phyloP scores from a whole-genome alignment of 129 eudicot species.

The Sambucus nigra region DNA sequence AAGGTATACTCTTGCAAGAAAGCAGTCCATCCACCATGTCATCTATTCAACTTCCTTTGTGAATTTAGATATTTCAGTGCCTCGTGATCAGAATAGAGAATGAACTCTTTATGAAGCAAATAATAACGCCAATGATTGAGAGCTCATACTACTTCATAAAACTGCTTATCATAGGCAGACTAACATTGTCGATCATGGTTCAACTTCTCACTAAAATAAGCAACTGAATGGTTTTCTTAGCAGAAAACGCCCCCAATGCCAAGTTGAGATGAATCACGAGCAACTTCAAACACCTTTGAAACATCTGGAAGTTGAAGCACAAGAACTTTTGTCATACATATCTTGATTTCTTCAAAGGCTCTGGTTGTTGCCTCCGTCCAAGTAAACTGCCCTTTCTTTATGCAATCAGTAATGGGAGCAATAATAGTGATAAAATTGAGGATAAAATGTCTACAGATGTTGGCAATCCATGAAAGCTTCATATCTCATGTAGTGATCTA shows the following conservation, averaged over 20 bases:
- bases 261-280: no score
- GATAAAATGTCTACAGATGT: not conserved
- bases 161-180: no score
- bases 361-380: not conserved
- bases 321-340: not conserved
- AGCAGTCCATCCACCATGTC: no score
- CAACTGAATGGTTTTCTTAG: no score
- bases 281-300: not conserved
- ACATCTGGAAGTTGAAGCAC: not conserved
- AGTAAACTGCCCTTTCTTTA: not conserved
- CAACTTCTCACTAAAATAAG: no score
- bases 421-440: conserved; percentile 9
- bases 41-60: no score
- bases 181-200: no score
- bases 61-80: no score
- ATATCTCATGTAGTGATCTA: not conserved
- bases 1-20: no score
- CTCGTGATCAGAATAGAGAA: conserved; percentile 2
- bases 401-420: conserved; percentile 8
- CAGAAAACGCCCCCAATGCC: no score
- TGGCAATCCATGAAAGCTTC: conserved; percentile 18
- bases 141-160: no score
- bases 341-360: not conserved
- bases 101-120: not conserved
- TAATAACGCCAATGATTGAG: no score